Percentiles rank a stretch among this genome's conserved stretches.
phyloP scores from a whole-genome alignment of 352 stramenopile genomes.

The Phytophthora pisi region DNA sequence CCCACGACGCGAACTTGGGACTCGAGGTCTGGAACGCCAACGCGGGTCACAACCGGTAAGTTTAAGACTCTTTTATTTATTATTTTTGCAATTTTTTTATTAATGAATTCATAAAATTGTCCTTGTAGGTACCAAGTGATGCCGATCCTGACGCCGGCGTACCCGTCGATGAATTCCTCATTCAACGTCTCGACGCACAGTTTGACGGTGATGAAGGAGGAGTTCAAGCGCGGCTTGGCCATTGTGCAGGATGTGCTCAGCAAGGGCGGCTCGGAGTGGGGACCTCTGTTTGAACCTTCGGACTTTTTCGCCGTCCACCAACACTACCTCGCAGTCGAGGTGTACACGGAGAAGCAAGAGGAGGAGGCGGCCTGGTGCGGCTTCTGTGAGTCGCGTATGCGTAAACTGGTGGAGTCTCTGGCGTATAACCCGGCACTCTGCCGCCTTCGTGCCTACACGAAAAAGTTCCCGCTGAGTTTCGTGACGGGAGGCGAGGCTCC shows the following conservation, averaged over 20 bases:
- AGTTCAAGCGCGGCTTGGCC: constrained; percentile 85
- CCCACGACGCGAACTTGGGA: constrained; percentile 84
- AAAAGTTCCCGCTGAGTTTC: constrained; percentile 82
- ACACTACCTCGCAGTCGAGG: constrained; percentile 92
- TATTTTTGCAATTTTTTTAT: neutral
- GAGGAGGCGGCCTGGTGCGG: constrained; percentile 94
- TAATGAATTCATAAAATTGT: constrained; percentile 1
- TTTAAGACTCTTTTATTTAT: neutral
- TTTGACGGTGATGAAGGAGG: constrained; percentile 94
- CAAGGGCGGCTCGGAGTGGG: constrained; percentile 83
- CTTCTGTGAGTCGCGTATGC: constrained; percentile 94
- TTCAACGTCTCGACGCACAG: constrained; percentile 97
- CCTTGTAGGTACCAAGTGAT: constrained; percentile 93
- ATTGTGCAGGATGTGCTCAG: constrained; percentile 87
- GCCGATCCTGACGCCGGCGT: constrained; percentile 99
- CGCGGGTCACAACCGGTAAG: constrained; percentile 75
- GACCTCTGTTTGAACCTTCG: constrained; percentile 77
- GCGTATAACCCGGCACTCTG: constrained; percentile 84
- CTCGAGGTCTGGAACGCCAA: constrained; percentile 92
- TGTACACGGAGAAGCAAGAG: constrained; percentile 88
- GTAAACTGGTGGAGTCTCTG: constrained; percentile 90
- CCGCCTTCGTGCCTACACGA: constrained; percentile 82
- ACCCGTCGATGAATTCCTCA: constrained; percentile 99
- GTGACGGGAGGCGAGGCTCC: constrained; percentile 42
- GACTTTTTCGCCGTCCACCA: constrained; percentile 91